Base-by-base conservation (phyloP, 2,329 filamentous ascomycete genomes). In the Orbilia oligospora region DNA sequence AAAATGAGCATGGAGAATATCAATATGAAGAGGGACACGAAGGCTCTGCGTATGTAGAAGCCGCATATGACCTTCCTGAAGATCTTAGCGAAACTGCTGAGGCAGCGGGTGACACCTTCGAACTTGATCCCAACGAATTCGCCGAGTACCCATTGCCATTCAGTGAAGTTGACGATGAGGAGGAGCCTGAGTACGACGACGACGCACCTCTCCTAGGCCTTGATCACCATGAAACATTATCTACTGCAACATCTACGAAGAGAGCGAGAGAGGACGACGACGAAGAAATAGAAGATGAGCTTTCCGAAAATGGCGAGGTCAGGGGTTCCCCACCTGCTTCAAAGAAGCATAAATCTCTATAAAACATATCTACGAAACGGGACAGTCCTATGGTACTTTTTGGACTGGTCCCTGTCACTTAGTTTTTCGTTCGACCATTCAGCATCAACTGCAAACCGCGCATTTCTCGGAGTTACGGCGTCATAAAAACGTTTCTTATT, bases 381-480 rank as follows among this genome's bases (percentile, higher is more conserved):
- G 14, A 41, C 30, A 22, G 38, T 8, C 12, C 56, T 12, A 38
- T 38, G 36, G 20, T 44, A 12, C 56, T 9, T 27, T 9, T 2
- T 5, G 56, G 36, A 27, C 38, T n/a, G 10, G 14, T 18, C 38
- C 12, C 22, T 41, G 44, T 27, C 6, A 9, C 20, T 14, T 16
- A n/a, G 16, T 56, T 30, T 64, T 16, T 27, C 12, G 18, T 75
- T 69, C 64, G 49, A 71, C 53, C 10, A 46, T 64, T 41, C 22
- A 27, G 61, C 38, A 51, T 64, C 41, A 49, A 41, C 12, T 41
- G 38, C 38, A 41, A 63, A 10, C 4, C 20, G 56, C 30, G 69
- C 68, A 78, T 72, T 69, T 55, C 53, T 61, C 38, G 73, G 73
- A 41, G 75, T 72, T 58, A 68, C 46, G 67, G 67, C 63, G 73